A percentile compares a stretch with the other conserved stretches of the same genome.
Evolutionary conservation across 2,329 filamentous ascomycete genomes (phyloP).

Genomic region (Malbranchea cinnamomea): DNA sequence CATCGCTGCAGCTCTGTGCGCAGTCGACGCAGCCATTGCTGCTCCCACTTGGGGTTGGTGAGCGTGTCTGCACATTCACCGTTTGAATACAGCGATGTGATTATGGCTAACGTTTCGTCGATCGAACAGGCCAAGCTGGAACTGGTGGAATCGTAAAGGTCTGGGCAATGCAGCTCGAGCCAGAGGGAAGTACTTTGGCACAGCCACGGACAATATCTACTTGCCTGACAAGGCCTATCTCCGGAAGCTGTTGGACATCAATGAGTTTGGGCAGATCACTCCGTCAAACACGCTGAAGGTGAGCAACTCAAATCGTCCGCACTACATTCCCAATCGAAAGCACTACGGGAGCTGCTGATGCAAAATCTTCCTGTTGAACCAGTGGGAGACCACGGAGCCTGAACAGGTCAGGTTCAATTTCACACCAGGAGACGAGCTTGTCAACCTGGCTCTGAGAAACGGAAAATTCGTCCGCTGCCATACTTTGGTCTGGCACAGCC

Average conservation of each 20-base stretch:
- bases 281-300: conserved; percentile 47
- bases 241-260: conserved; percentile 40
- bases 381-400: conserved; percentile 51
- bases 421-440: conserved; percentile 38
- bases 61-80: too few relatives aligned
- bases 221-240: conserved; percentile 41
- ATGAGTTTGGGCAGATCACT: conserved; percentile 50
- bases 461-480: conserved; percentile 46
- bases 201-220: conserved; percentile 44
- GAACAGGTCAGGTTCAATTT: conserved; percentile 42
- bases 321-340: neutral
- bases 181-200: conserved; percentile 39
- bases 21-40: too few relatives aligned
- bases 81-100: too few relatives aligned
- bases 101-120: too few relatives aligned
- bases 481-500: conserved; percentile 36
- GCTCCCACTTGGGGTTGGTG: too few relatives aligned
- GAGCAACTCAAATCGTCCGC: conserved; percentile 3
- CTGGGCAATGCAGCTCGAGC: conserved; percentile 33
- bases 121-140: too few relatives aligned
- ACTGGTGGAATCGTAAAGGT: too few relatives aligned
- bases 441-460: conserved; percentile 24
- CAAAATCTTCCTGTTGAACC: conserved; percentile 5
- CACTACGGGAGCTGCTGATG: conserved; percentile 3
- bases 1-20: too few relatives aligned